phyloP scores from a whole-genome alignment of 2,329 filamentous ascomycete genomes.

The Exophiala phaeomuriformis region DNA sequence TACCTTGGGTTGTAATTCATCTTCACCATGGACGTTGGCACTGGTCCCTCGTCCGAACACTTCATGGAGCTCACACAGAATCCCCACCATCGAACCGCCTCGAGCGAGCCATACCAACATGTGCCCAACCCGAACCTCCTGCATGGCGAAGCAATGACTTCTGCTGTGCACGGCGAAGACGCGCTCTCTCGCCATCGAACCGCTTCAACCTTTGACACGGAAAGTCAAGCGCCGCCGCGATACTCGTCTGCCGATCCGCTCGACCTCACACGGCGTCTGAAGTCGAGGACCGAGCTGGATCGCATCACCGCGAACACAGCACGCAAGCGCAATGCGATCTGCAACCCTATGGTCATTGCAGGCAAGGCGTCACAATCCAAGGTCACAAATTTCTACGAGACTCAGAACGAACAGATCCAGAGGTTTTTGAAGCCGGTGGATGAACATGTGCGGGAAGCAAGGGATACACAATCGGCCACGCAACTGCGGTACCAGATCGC shows the following conservation, averaged over 20 bases:
- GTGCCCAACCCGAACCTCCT: conserved; percentile 18
- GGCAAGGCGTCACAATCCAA: conserved; percentile 41
- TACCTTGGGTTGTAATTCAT: not conserved
- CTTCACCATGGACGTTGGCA: conserved; percentile 3
- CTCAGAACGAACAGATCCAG: conserved; percentile 90
- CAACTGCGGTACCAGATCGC: conserved; percentile 59
- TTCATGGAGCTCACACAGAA: conserved; percentile 22
- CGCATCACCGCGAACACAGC: conserved; percentile 74
- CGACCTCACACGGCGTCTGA: conserved; percentile 67
- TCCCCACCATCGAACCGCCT: conserved; percentile 13
- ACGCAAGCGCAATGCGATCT: conserved; percentile 58
- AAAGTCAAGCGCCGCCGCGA: conserved; percentile 49
- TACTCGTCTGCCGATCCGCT: conserved; percentile 69
- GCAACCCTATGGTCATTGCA: conserved; percentile 34
- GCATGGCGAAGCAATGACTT: conserved; percentile 24
- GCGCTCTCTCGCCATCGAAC: conserved; percentile 22
- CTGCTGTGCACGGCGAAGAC: conserved; percentile 19
- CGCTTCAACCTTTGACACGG: conserved; percentile 36
- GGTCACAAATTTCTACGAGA: conserved; percentile 75
- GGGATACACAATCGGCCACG: conserved; percentile 71
- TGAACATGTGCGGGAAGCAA: conserved; percentile 75
- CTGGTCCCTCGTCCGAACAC: conserved; percentile 4
- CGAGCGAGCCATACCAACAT: conserved; percentile 4
- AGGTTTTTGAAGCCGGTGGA: conserved; percentile 86
- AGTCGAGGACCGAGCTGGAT: conserved; percentile 67